Base-by-base conservation (phyloP, 2,329 filamentous ascomycete genomes). In the Paramyrothecium roridum region DNA sequence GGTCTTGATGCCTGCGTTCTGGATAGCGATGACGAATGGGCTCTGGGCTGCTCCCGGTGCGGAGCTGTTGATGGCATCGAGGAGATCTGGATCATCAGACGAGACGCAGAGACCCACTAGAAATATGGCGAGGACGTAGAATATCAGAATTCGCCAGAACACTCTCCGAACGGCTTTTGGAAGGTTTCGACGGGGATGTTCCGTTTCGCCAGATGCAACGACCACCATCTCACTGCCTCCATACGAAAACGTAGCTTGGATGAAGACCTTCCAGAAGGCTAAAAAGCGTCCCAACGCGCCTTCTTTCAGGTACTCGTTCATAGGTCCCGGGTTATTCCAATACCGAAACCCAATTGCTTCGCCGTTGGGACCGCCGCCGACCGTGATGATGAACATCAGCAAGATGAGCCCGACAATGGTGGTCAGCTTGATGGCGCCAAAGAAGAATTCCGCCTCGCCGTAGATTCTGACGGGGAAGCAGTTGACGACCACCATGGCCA, bases 21-120 rank as follows among this genome's bases (percentile, higher is more conserved):
- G 56, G 33, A 85, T 82, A 33, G 81, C 81, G 60, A 85, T 82
- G 50, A 85, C 81, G 63, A 83, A 85, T 1, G 82, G 82, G 26
- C 80, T 83, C 2, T 80, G 78, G 3, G 67, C 68, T n/a, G 65
- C 65, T 21, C 68, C 68, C 3, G 81, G 59, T 1, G 69, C 64
- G n/a, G 62, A 61, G 13, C 52, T 61, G 2, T 81, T 77, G 57
- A 76, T 76, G 59, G 84, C 82, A 21, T 82, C 86, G 19, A 67
- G 56, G 11, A 79, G 64, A 2, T 68, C 66, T 0, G 61, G 57
- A 43, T 74, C 70, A 23, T 72, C 64, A 30, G 70, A 74, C 3
- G 72, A 70, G 47, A 72, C 69, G 53, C 68, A 70, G 21, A 73
- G 63, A 3, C 72, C 68, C 40, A 76, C 69, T 22, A 72, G 68